phyloP scores from a whole-genome alignment of 176 grass and related monocot species.

The Carex kokanica region DNA sequence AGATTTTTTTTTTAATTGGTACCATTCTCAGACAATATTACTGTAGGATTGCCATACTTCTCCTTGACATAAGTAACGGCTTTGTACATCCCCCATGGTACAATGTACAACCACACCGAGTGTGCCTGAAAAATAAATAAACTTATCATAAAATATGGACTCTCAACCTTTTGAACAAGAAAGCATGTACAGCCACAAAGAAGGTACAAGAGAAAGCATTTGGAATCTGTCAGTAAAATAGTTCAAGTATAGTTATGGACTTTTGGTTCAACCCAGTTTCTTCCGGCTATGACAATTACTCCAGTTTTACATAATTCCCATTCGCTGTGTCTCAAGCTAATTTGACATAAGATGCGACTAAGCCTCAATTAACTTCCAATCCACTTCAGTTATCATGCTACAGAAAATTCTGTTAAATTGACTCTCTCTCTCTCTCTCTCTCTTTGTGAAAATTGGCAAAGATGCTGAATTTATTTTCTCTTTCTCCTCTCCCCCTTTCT shows the following conservation, averaged over 20 bases:
- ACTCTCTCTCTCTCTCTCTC: background rate
- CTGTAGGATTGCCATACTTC: constrained; percentile 49
- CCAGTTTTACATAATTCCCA: background rate
- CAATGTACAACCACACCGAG: constrained; percentile 76
- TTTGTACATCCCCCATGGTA: constrained; percentile 90
- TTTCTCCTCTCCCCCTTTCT: background rate
- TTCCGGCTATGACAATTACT: background rate
- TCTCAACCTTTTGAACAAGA: background rate
- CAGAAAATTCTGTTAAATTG: background rate
- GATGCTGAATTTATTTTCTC: background rate
- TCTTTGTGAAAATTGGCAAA: background rate
- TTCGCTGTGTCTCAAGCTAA: background rate
- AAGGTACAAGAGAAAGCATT: constrained; percentile 2
- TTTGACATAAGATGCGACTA: background rate
- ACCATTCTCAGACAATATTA: constrained; percentile 86
- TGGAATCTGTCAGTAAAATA: background rate
- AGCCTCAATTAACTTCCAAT: background rate
- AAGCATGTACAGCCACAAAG: background rate
- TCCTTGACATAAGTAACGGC: constrained; percentile 75
- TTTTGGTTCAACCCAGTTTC: background rate
- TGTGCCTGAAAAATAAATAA: constrained; percentile 37
- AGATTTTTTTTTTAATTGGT: constrained; percentile 8
- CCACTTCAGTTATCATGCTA: background rate
- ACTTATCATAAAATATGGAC: background rate
- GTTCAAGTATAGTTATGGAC: background rate